Percentiles rank a stretch among this genome's conserved stretches.
phyloP scores from a whole-genome alignment of 2,329 filamentous ascomycete genomes.

The Tolypocladium guangdongense region DNA sequence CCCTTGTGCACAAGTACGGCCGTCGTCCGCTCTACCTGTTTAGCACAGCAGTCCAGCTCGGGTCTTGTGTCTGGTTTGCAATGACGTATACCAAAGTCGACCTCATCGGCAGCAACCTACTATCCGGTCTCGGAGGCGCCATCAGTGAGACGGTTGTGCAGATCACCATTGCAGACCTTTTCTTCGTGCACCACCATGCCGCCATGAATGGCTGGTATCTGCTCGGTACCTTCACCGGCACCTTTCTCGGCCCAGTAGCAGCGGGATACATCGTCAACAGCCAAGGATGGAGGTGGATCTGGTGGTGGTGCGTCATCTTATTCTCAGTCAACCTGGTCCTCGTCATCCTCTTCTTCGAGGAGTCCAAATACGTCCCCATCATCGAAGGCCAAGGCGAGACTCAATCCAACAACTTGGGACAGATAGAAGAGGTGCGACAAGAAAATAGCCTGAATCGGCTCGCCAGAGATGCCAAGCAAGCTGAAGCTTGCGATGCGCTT shows the following conservation, averaged over 20 bases:
- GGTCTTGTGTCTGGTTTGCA: constrained; percentile 8
- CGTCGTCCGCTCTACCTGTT: constrained; percentile 20
- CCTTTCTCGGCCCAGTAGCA: constrained; percentile 10
- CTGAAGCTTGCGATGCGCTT: not conserved
- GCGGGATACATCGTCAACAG: constrained; percentile 9
- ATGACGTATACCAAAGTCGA: constrained; percentile 6
- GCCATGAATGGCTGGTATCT: constrained; percentile 19
- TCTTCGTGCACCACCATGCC: constrained; percentile 18
- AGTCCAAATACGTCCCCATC: constrained; percentile 3
- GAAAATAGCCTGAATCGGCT: not conserved
- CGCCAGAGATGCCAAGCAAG: not conserved
- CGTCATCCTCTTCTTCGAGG: constrained; percentile 3
- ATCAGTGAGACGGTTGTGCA: constrained; percentile 26
- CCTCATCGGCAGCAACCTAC: constrained; percentile 7
- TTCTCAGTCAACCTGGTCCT: constrained; percentile 1
- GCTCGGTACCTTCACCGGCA: constrained; percentile 14
- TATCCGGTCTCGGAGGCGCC: constrained; percentile 23
- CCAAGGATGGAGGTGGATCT: constrained; percentile 19
- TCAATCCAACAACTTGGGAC: too few relatives aligned
- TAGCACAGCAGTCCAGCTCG: constrained; percentile 7
- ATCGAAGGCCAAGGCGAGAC: not conserved
- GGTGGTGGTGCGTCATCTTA: constrained; percentile 8
- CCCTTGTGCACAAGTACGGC: constrained; percentile 21
- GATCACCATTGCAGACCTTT: constrained; percentile 23
- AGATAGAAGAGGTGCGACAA: not conserved